phyloP scores from a whole-genome alignment of 169 alveolate species.

The Eimeria necatrix region DNA sequence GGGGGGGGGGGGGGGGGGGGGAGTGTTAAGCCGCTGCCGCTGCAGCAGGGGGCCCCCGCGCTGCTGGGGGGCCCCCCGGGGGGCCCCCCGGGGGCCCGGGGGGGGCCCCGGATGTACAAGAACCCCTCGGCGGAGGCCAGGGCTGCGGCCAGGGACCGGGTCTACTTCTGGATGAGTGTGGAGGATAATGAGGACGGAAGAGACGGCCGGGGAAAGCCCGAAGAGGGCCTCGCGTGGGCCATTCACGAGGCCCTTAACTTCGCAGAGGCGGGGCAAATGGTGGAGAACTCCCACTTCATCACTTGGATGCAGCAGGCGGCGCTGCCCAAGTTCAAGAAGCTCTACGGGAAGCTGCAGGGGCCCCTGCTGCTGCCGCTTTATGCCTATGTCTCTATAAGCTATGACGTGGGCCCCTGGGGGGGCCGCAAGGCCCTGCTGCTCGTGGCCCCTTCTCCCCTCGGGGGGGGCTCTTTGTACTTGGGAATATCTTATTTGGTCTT shows the following conservation, averaged over 20 bases:
- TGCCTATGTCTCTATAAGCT: conserved; percentile 30
- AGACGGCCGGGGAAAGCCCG: neutral
- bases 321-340: conserved; percentile 45
- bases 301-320: conserved; percentile 77
- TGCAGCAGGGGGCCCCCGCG: too few species aligned
- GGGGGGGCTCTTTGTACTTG: conserved; percentile 40
- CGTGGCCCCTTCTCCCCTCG: conserved; percentile 26
- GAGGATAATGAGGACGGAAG: conserved; percentile 57
- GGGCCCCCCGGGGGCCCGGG: too few species aligned
- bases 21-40: too few species aligned
- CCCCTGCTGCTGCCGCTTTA: conserved; percentile 74
- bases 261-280: conserved; percentile 74
- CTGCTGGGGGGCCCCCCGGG: too few species aligned
- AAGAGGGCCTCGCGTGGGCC: conserved; percentile 34
- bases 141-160: conserved; percentile 36
- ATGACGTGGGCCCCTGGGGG: conserved; percentile 57
- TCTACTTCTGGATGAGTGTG: conserved; percentile 77
- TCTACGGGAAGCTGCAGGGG: conserved; percentile 76
- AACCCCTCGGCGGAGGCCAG: conserved; percentile 53
- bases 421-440: conserved; percentile 70
- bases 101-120: neutral
- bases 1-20: too few species aligned
- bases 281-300: conserved; percentile 74
- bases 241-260: conserved; percentile 56
- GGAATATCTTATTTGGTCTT: conserved; percentile 59